A percentile compares a stretch with the other conserved stretches of the same genome.
phyloP scores from a whole-genome alignment of 257 asterid species.

The Solanum phureja region DNA sequence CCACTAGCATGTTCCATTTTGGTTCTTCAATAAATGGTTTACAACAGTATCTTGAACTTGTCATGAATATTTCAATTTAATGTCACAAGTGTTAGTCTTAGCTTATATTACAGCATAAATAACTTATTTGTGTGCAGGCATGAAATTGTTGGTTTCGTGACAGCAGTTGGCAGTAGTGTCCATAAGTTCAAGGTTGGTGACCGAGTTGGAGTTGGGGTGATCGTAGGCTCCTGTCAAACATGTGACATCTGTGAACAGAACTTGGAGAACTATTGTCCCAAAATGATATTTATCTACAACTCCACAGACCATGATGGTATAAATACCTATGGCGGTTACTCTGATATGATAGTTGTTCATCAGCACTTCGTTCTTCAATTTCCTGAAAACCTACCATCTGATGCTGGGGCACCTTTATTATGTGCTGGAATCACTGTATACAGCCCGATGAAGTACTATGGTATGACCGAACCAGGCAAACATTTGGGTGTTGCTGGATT shows the following conservation, averaged over 20 bases:
- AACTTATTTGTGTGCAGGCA: constrained; percentile 25
- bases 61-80: neutral
- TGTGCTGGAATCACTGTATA: constrained; percentile 66
- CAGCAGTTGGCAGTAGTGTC: constrained; percentile 34
- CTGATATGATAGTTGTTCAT: constrained; percentile 44
- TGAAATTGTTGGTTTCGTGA: constrained; percentile 54
- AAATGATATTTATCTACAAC: constrained; percentile 29
- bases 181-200: constrained; percentile 40
- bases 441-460: constrained; percentile 54
- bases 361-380: constrained; percentile 40
- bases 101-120: neutral
- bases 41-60: neutral
- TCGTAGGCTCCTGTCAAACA: constrained; percentile 44
- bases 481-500: constrained; percentile 59
- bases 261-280: constrained; percentile 48
- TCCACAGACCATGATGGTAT: constrained; percentile 33
- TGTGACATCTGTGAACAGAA: constrained; percentile 43
- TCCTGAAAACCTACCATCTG: constrained; percentile 43
- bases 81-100: neutral
- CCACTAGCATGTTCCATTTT: neutral
- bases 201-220: constrained; percentile 57
- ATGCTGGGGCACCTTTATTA: constrained; percentile 42
- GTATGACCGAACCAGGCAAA: constrained; percentile 46
- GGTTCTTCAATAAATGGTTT: neutral
- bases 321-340: constrained; percentile 54